phyloP scores from a whole-genome alignment of 2,329 filamentous ascomycete genomes.

The Juglanconis oblonga region DNA sequence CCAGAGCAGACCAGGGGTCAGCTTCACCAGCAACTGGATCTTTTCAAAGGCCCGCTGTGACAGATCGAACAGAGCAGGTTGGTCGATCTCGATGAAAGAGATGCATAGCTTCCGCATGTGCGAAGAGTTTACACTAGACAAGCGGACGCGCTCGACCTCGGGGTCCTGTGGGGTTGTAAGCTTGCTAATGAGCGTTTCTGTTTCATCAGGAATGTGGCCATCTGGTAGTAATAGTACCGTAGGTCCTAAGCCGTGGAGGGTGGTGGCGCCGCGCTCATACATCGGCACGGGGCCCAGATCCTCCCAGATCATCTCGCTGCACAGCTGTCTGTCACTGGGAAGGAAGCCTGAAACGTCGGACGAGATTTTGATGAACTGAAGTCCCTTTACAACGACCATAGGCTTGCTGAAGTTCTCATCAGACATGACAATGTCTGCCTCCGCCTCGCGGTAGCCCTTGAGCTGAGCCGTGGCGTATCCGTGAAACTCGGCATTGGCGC shows the following conservation, averaged over 20 bases:
- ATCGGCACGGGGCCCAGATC: conserved; percentile 18
- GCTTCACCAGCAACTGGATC: conserved; percentile 38
- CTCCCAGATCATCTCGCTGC: conserved; percentile 47
- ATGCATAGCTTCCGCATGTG: conserved; percentile 34
- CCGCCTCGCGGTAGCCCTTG: conserved; percentile 35
- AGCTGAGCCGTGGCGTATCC: conserved; percentile 39
- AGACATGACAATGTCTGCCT: conserved; percentile 43
- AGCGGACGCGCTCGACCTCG: conserved; percentile 29
- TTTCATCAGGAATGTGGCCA: background rate
- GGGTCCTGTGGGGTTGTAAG: conserved; percentile 16
- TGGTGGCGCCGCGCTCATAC: conserved; percentile 28
- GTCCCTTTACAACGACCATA: conserved; percentile 42
- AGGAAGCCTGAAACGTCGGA: conserved; percentile 36
- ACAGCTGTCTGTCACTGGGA: conserved; percentile 47
- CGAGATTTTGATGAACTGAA: conserved; percentile 40
- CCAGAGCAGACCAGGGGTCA: conserved; percentile 44
- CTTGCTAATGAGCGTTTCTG: background rate
- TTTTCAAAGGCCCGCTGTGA: conserved; percentile 34
- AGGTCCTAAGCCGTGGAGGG: conserved; percentile 24
- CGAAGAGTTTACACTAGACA: conserved; percentile 33
- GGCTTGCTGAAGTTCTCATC: conserved; percentile 30
- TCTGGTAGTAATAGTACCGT: conserved; percentile 27
- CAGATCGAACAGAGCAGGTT: conserved; percentile 37
- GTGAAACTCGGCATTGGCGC: conserved; percentile 32
- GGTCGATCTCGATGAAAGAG: conserved; percentile 44